Evolutionary conservation across 2,329 filamentous ascomycete genomes (phyloP), one percentile per base, ranked within the genome.

Genomic region (Westerdykella sp.): DNA sequence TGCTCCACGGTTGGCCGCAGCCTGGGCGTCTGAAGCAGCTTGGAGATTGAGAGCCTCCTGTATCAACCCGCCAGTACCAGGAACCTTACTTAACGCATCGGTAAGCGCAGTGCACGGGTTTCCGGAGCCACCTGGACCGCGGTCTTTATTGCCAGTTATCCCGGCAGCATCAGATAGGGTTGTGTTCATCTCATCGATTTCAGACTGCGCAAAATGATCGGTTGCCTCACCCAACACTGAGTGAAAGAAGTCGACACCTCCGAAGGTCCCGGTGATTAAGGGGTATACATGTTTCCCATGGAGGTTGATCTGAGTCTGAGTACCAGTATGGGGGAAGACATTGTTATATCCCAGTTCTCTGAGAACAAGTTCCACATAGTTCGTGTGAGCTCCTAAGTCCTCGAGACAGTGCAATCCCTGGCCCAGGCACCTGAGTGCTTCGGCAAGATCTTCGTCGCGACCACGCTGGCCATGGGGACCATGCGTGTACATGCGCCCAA

Each of bases 61-160:
- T 10, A 71, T 66, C 1, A 77, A 63, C 18, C 62, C 60, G 15
- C 69, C 60, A 30, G 72, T 73, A 5, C 64, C 79, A 41, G 91
- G 91, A 3, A 97, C 75, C 59, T 91, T 84, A 37, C 78, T 75
- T 16, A 96, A 69, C 3, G 93, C 75, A 22, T 83, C 80, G 39
- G 86, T 83, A 49, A 97, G 59, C 6, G 63, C 63, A 34, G 59
- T 59, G 11, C 60, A 60, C 10, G 60, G 47, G 9, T 56, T 53
- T 5, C 60, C 47, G n/a, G 59, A 60, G 21, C 60, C 63, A 40
- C 55, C 57, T 6, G 56, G 58, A 5, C 63, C 57, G 31, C 59
- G 54, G 39, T 59, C 62, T 37, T 44, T 58, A n/a, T 60, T 60
- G 34, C 51, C 56, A 35, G n/a, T 35, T 14, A 14, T 18, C n/a